Evolutionary conservation across 2,329 filamentous ascomycete genomes (phyloP).

Genomic region (Pyrenochaeta sp.): DNA sequence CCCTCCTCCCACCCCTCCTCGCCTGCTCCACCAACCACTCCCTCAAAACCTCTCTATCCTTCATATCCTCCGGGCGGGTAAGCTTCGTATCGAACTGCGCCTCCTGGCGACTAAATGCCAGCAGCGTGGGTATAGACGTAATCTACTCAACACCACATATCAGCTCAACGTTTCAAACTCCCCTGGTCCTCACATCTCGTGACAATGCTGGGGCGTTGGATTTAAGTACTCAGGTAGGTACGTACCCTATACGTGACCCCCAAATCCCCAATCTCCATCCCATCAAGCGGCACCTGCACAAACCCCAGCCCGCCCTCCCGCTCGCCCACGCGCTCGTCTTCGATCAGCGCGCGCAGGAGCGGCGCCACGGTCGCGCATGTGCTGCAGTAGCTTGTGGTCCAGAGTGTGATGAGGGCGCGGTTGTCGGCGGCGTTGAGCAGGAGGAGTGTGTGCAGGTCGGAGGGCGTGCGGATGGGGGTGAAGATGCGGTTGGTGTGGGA

Average conservation of each 20-base stretch:
- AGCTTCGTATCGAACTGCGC: constrained; percentile 58
- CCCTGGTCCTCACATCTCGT: neutral
- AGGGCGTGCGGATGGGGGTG: constrained; percentile 54
- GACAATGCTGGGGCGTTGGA: too few relatives aligned
- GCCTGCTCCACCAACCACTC: constrained; percentile 59
- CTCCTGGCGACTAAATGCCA: constrained; percentile 59
- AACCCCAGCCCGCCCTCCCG: constrained; percentile 55
- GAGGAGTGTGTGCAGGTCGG: constrained; percentile 57
- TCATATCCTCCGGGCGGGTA: constrained; percentile 54
- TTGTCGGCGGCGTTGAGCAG: constrained; percentile 56
- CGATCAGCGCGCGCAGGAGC: constrained; percentile 52
- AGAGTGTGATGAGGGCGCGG: constrained; percentile 57
- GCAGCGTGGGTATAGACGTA: constrained; percentile 57
- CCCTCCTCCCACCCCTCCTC: constrained; percentile 51
- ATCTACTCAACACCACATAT: constrained; percentile 46
- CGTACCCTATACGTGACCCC: constrained; percentile 50
- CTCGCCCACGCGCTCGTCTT: constrained; percentile 55
- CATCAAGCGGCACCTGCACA: constrained; percentile 59
- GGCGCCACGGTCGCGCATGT: constrained; percentile 55
- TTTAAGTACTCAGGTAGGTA: too few relatives aligned
- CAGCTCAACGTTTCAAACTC: neutral
- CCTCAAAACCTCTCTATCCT: constrained; percentile 52
- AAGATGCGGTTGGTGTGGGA: constrained; percentile 42
- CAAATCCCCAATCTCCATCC: constrained; percentile 52
- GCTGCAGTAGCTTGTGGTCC: constrained; percentile 58